Base-by-base conservation (phyloP, 2,329 filamentous ascomycete genomes). In the Xylaria sp. region DNA sequence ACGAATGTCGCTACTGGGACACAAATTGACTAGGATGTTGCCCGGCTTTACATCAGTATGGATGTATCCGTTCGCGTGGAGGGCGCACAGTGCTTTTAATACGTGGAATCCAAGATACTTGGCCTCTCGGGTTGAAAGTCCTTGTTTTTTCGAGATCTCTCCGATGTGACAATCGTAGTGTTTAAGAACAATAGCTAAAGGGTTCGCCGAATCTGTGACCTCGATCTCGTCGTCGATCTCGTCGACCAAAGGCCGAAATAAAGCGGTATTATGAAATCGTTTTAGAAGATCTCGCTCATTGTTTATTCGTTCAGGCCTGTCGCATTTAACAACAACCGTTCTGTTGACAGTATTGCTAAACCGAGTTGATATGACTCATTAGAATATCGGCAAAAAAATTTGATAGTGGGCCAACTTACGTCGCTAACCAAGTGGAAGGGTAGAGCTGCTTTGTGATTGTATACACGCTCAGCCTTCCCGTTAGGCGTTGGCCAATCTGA, bases 21-120 rank as follows among this genome's bases (percentile, higher is more conserved):
- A 51, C 48, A 51, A 51, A 51, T 51, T 51, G 21, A 51, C 48
- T 30, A 51, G 24, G 19, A 51, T 51, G 48, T 51, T 51, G 48
- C 12, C 48, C 6, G 48, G 48, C 21, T 51, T 51, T 51, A 51
- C 48, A 30, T 51, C 48, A 51, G 48, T 51, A 51, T 51, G 21
- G 24, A 51, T 30, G 21, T 51, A 51, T 24, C 48, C 48, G 48
- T 30, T 51, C 48, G 19, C 48, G 24, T 51, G 48, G 24, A 51
- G 48, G 48, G 24, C 48, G 27, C 48, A 27, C 7, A 51, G 14
- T 51, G 48, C 48, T 30, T 51, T 51, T 24, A 51, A 17, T 30
- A 51, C 48, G 48, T 21, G 48, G 21, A 9, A 51, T 51, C 48
- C 48, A 51, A 51, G 48, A 51, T 51, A 51, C 48, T 51, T 51